Evolutionary conservation across 1,139 yeast species (phyloP).

Genomic region (Torulaspora globosa): DNA sequence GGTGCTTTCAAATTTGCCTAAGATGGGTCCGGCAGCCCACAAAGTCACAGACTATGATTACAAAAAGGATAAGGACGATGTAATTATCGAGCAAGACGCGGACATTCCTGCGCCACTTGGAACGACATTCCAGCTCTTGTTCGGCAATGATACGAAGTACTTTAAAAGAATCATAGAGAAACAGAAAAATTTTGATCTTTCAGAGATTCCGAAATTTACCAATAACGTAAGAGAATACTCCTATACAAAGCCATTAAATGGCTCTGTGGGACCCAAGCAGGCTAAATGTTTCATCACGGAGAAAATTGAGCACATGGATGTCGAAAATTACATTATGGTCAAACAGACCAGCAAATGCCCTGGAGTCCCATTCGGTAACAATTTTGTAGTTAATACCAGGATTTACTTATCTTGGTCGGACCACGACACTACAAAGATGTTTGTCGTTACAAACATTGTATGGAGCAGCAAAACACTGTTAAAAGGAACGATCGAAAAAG

Average conservation of each 20-base stretch:
- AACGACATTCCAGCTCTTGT: constrained; percentile 61
- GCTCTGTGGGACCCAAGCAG: constrained; percentile 91
- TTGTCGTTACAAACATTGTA: constrained; percentile 63
- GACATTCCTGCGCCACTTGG: constrained; percentile 69
- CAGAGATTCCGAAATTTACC: constrained; percentile 51
- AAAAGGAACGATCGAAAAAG: constrained; percentile 87
- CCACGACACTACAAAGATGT: constrained; percentile 59
- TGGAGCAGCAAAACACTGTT: constrained; percentile 96
- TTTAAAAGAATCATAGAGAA: constrained; percentile 51
- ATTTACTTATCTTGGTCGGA: constrained; percentile 72
- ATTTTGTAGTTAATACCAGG: constrained; percentile 71
- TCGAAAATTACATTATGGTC: constrained; percentile 53
- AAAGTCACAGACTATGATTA: constrained; percentile 50
- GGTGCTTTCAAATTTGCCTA: constrained; percentile 35
- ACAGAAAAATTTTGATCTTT: constrained; percentile 69
- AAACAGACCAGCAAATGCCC: constrained; percentile 75
- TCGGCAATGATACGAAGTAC: constrained; percentile 68
- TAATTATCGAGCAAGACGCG: constrained; percentile 56
- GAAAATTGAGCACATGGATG: constrained; percentile 58
- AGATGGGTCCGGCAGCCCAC: constrained; percentile 56
- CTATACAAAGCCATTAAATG: constrained; percentile 75
- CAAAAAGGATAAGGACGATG: constrained; percentile 55
- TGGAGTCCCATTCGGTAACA: constrained; percentile 90
- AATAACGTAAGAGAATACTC: constrained; percentile 54
- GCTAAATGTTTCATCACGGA: constrained; percentile 81